Evolutionary conservation across 108 stramenopile genomes (phyloP).

Genomic region (Conticribra guillardii): DNA sequence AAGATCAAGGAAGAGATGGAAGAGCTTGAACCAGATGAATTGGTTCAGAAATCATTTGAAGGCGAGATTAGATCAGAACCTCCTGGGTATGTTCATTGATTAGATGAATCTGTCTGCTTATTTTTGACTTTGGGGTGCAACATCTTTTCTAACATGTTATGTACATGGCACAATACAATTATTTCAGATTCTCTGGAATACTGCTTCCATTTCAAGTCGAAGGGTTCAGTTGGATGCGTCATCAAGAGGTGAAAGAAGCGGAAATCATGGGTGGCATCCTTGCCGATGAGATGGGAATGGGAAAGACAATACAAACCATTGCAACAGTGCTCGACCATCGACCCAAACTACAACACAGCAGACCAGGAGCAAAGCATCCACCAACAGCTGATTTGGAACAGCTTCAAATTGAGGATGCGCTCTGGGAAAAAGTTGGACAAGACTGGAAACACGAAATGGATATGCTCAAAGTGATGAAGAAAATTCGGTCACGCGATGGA

Average conservation of each 20-base stretch:
- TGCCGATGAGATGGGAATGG: slow-evolving; percentile 76
- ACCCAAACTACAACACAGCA: slow-evolving; percentile 72
- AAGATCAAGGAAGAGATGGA: slow-evolving; percentile 74
- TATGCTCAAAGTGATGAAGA: slow-evolving; percentile 71
- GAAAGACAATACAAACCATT: slow-evolving; percentile 96
- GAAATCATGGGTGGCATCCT: slow-evolving; percentile 90
- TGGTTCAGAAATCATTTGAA: slow-evolving; percentile 83
- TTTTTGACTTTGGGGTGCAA: no score
- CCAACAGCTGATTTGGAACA: slow-evolving; percentile 54
- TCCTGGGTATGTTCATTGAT: slow-evolving; percentile 43
- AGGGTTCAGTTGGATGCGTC: slow-evolving; percentile 92
- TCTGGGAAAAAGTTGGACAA: slow-evolving; percentile 60
- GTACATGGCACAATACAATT: background rate
- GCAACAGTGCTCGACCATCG: slow-evolving; percentile 89
- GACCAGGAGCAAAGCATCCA: slow-evolving; percentile 74
- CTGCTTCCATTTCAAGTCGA: slow-evolving; percentile 97
- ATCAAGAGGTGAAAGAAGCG: slow-evolving; percentile 74
- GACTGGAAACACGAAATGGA: slow-evolving; percentile 85
- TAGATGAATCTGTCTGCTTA: background rate
- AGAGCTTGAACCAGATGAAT: slow-evolving; percentile 87
- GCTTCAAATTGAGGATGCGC: slow-evolving; percentile 61
- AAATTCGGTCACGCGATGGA: slow-evolving; percentile 39
- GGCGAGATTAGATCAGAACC: slow-evolving; percentile 80
- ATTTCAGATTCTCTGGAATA: slow-evolving; percentile 54
- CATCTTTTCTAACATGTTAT: background rate